Evolutionary conservation across 2,329 filamentous ascomycete species (phyloP), one percentile per base, ranked within the genome.

Genomic region (Colletotrichum incanum): DNA sequence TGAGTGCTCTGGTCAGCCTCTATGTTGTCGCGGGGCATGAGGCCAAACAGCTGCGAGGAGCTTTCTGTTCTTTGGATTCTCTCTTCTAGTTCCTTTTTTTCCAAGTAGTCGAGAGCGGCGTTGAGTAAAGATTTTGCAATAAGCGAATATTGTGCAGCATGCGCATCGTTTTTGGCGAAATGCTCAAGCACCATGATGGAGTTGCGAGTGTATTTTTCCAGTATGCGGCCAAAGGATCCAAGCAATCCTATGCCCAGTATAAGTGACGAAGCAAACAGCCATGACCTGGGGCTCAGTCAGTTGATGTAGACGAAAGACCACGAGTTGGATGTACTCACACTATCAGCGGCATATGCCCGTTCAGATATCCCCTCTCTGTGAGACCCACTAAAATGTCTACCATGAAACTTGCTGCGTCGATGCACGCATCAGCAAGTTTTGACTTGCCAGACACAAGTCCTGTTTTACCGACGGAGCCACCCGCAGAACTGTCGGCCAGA

Each of bases 351-450:
- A 86, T 84, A 11, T 84, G 82, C 0, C 83, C 81, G n/a, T 84
- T 82, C n/a, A 87, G 75, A 8, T 81, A 67, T 0, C 82, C 81
- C 12, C 80, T 80, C 55, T 86, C 79, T 2, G 87, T 83, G 5
- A 88, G 77, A 41, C 84, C 83, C 14, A 85, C 74, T 6, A 88
- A 80, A 0, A 83, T 81, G 68, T 88, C 86, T 1, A 88, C 84
- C 86, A 89, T 88, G 34, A 89, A 73, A 60, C 85, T 86, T 1
- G 87, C 87, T 0, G 87, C 86, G 61, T 89, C 87, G 43, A 89
- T 88, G 37, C 87, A 89, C 1, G 87, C 87, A 75, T 89, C 86
- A 0, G 87, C 87, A 9, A 89, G 78, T 72, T 84, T 88, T 0
- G 85, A 83, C 74, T 86, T 87, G 1, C 85, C 85, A 0, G 85